These are phyloP conservation scores for Pleurotus eryngii DNA, from an alignment of 768 basidiomycete genomes.

Conservation along the genomic window DNA sequence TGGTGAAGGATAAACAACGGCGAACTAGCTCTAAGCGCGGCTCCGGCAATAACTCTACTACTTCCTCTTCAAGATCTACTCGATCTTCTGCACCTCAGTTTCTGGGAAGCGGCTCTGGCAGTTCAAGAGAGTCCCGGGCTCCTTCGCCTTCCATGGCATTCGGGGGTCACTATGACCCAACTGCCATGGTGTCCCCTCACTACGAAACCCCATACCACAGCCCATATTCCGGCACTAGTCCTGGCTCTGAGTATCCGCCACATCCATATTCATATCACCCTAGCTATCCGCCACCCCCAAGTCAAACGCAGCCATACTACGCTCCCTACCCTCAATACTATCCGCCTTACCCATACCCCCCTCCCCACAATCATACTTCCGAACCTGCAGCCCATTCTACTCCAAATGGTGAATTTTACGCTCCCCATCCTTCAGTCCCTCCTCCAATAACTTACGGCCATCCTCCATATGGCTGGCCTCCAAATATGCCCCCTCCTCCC, in stretches of 20 bases:
- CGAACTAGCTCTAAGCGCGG: slow-evolving; percentile 31
- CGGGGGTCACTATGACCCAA: slow-evolving; percentile 69
- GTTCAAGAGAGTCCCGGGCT: slow-evolving; percentile 70
- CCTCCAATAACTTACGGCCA: slow-evolving; percentile 29
- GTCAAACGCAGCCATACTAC: slow-evolving; percentile 11
- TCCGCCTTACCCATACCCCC: slow-evolving; percentile 40
- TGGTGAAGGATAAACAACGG: slow-evolving; percentile 44
- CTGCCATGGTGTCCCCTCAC: slow-evolving; percentile 29
- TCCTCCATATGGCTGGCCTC: slow-evolving; percentile 34
- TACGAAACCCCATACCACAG: slow-evolving; percentile 50
- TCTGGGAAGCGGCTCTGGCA: slow-evolving; percentile 49
- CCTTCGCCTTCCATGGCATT: slow-evolving; percentile 77
- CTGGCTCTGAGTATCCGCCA: slow-evolving; percentile 39
- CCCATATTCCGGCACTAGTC: slow-evolving; percentile 19
- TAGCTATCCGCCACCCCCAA: slow-evolving; percentile 15
- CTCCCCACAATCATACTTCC: slow-evolving; percentile 27
- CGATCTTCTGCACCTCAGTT: slow-evolving; percentile 50
- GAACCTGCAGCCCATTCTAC: slow-evolving; percentile 28
- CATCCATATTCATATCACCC: slow-evolving; percentile 51
- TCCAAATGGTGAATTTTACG: slow-evolving; percentile 28
- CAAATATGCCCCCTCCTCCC: slow-evolving; percentile 23
- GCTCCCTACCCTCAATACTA: slow-evolving; percentile 28
- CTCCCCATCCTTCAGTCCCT: slow-evolving; percentile 19
- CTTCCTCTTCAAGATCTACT: slow-evolving; percentile 59
- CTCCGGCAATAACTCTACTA: slow-evolving; percentile 41